Evolutionary conservation across 139 green algal species (phyloP), one percentile per base, ranked within the genome.

Genomic region (Micractinium sp.): DNA sequence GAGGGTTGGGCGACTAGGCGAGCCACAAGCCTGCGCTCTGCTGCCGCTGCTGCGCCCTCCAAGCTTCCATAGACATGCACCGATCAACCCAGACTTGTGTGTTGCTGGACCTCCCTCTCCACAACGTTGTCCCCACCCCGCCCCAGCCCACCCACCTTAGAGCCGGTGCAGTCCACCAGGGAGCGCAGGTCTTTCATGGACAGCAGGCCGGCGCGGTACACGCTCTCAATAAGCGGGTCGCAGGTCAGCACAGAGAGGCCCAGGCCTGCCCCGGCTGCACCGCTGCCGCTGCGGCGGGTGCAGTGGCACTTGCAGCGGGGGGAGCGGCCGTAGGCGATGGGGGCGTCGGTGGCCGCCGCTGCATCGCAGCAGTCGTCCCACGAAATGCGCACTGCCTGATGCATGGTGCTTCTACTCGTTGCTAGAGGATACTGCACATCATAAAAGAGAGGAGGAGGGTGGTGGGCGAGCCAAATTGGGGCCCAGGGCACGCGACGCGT

Each of bases 101-200:
- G n/a, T n/a, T n/a, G n/a, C n/a, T n/a, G n/a, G 60, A 66, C 60
- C 60, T 66, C 60, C 16, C 60, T 23, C 16, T 14, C 60, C 16
- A 16, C 15, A 14, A 23, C 60, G 15, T 66, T 66, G 63, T 71
- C 63, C 22, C 63, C n/a, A 41, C 79, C 27, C 13, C 41, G 39
- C 15, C 41, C 33, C 19, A 20, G 76, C 29, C 12, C 79, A 60
- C 60, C 61, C 38, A 39, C 38, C 38, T 66, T 22, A 0, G 86
- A 89, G 14, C 39, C 14, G 22, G 60, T 89, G 87, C 80, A 87
- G 22, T 0, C 19, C 2, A 75, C 14, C 66, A 90, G 39, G 2
- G 31, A 36, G 16, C 87, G 36, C 66, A 90, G 25, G 80, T 90
- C 87, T 27, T 61, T 76, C 14, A 90, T 19, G 7, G 80, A 73